Base-by-base conservation (phyloP, 495 filamentous ascomycete genomes). In the Paragyromitra xinjiangensis region DNA sequence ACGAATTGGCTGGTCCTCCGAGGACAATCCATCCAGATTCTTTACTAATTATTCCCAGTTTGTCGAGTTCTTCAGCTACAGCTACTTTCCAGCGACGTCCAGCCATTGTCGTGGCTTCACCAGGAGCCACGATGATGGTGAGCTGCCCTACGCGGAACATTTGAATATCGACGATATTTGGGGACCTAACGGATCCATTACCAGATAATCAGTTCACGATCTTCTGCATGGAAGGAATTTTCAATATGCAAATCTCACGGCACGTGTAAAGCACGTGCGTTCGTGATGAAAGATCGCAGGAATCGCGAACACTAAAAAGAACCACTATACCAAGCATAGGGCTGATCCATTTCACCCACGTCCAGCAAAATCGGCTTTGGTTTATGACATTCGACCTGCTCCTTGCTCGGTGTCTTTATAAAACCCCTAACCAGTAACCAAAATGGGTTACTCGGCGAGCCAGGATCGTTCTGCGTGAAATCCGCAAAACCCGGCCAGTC, bases 31-130 rank as follows among this genome's bases (percentile, higher is more conserved):
- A 82, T 42, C 64, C 72, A 37, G 72, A 80, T 3, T 62, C 61
- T 69, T 82, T 78, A 16, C 56, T 56, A 56, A 71, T 75, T 58
- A 77, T 66, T 16, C 73, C 73, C 26, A 71, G 44, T 11, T 62
- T 68, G 19, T 80, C 66, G 19, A 82, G 78, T 51, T 80, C 87
- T n/a, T 86, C 83, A 26, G 88, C 86, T 24, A 98, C 88, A n/a
- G 93, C 91, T 45, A 90, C 88, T 82, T 91, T 93, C 95, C 95
- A 99, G 14, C 95, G 91, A 16, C 95, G 88, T 0, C 95, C 95
- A 11, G 94, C 90, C 95, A 99, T 99, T 1, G 95, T 98, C 0
- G 92, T 97, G 8, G 93, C 94, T 84, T 98, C 95, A 64, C 95
- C 95, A 0, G 94, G 92, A 24, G 91, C 92, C 34, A 98, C 88